A percentile compares a stretch with the other conserved stretches of the same genome.
Evolutionary conservation across 2,329 filamentous ascomycete genomes (phyloP).

Genomic region (Alternaria hordeiaustralica): DNA sequence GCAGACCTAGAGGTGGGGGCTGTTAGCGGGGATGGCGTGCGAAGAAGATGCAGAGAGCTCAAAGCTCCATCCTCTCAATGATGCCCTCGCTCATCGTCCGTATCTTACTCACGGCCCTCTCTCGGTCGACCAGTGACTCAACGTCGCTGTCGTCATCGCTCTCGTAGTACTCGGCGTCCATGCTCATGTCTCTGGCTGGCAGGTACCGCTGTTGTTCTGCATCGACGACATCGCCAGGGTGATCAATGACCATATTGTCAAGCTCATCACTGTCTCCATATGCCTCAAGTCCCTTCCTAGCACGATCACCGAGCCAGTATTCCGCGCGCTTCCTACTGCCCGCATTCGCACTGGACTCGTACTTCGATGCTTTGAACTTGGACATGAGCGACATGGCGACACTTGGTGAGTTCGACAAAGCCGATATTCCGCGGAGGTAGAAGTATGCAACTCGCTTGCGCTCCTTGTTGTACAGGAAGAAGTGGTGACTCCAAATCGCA

Average conservation of each 20-base stretch:
- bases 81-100: constrained; percentile 62
- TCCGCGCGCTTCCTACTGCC: constrained; percentile 80
- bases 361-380: constrained; percentile 52
- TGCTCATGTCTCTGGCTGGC: constrained; percentile 38
- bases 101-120: constrained; percentile 52
- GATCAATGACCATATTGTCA: constrained; percentile 48
- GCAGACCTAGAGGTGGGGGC: neutral
- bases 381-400: constrained; percentile 44
- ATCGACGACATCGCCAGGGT: constrained; percentile 48
- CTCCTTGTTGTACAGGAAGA: constrained; percentile 96
- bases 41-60: neutral
- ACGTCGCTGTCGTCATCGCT: constrained; percentile 45
- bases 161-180: constrained; percentile 39
- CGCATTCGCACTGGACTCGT: constrained; percentile 56
- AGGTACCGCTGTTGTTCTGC: constrained; percentile 49
- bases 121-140: constrained; percentile 34
- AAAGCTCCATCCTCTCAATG: constrained; percentile 61
- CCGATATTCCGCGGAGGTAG: constrained; percentile 86
- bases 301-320: constrained; percentile 83
- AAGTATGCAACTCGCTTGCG: constrained; percentile 93
- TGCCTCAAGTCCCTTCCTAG: constrained; percentile 53
- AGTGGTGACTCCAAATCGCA: constrained; percentile 93
- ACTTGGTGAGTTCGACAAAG: constrained; percentile 69
- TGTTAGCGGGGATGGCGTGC: neutral
- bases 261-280: constrained; percentile 55